phyloP scores from a whole-genome alignment of 176 grass and related monocot species.

The Carex littledalei region DNA sequence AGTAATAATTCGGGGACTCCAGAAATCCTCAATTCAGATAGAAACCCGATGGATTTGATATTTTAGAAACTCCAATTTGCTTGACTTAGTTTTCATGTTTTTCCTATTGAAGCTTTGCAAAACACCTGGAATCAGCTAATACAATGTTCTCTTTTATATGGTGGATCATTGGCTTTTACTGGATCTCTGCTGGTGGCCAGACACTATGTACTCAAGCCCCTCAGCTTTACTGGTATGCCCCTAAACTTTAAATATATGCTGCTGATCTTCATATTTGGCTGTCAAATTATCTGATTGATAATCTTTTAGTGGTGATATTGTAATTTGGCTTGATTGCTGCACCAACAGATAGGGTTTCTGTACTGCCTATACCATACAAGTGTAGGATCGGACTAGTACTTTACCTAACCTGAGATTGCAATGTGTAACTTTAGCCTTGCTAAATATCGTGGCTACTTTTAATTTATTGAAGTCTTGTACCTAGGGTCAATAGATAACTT shows the following conservation, averaged over 20 bases:
- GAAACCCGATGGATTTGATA: neutral
- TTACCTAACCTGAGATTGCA: neutral
- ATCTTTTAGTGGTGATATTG: neutral
- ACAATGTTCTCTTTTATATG: constrained; percentile 99
- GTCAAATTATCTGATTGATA: neutral
- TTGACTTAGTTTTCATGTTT: constrained; percentile 13
- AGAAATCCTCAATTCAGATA: constrained; percentile 9
- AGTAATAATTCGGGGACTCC: neutral
- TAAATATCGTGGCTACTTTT: neutral
- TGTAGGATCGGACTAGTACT: neutral
- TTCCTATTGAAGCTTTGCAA: constrained; percentile 48
- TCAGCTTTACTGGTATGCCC: constrained; percentile 87
- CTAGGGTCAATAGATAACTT: neutral
- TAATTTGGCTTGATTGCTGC: neutral
- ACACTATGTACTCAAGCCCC: constrained; percentile 59
- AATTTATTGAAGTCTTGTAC: neutral
- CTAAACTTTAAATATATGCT: constrained; percentile 1
- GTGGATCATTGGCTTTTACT: constrained; percentile 97
- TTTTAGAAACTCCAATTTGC: constrained; percentile 3
- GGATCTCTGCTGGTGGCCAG: constrained; percentile 86
- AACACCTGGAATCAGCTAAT: constrained; percentile 92
- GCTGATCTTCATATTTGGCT: neutral
- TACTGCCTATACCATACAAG: neutral
- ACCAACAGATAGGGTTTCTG: neutral
- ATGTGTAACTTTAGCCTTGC: neutral